Base-by-base conservation (phyloP, 1,284 basidiomycete genomes). In the Tilletia caries region DNA sequence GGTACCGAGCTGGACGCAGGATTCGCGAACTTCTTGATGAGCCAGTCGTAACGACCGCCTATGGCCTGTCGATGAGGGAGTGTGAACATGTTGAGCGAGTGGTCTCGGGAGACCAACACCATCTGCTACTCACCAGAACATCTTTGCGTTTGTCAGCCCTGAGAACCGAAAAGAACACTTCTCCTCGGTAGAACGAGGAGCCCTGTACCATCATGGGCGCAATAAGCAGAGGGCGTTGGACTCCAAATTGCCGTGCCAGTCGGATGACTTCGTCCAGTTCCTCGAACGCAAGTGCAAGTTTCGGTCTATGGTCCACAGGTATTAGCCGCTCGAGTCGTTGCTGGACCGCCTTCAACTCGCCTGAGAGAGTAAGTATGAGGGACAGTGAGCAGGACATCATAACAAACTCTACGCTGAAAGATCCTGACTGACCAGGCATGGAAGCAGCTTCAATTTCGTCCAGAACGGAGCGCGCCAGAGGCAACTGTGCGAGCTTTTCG, bases 21-120 rank as follows among this genome's bases (percentile, higher is more conserved):
- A 6, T 88, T 86, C 2, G 88, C 86, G 73, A 89, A 89, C 25
- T 87, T 87, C 18, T 86, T 80, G 71, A 93, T 89, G 37, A 93
- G 83, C 67, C 87, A 86, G 79, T 93, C 91, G 75, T 93, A 93
- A 70, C 92, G 86, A 74, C 92, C 92, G 68, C 91, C 92, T 3
- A 88, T 88, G 1, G 81, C 58, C 58, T 62, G 58, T 20, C 3
- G 48, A 18, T n/a, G 18, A 32, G 6, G 1, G 6, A 62, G 18
- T 62, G 18, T 10, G 13, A 33, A 20, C 15, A 33, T 15, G 58
- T 29, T n/a, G 5, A n/a, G 32, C 23, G 12, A 33, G 15, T 6
- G 15, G 20, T 62, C 33, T 2, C 58, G 10, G 8, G 12, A 15
- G 13, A 34, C 27, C 12, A 33, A 3, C 6, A 23, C 29, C 33